phyloP scores from a whole-genome alignment of 106 monocot genomes.

The Amphibolis antarctica region DNA sequence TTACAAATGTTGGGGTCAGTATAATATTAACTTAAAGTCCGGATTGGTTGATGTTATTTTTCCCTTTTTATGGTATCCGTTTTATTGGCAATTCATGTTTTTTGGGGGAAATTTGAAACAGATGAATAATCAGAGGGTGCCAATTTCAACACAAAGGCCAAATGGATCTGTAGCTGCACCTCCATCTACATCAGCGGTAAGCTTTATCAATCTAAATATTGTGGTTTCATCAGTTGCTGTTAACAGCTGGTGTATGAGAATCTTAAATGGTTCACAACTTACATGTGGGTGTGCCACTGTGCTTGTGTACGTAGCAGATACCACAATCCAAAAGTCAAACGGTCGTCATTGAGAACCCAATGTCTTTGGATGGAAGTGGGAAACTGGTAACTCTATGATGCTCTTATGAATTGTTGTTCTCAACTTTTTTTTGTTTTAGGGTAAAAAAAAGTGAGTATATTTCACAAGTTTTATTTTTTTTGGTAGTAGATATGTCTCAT shows the following conservation, averaged over 20 bases:
- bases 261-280: too few relatives aligned
- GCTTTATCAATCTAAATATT: too few relatives aligned
- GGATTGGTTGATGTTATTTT: neutral
- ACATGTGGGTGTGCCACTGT: too few relatives aligned
- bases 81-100: neutral
- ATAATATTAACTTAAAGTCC: neutral
- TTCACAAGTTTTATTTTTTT: too few relatives aligned
- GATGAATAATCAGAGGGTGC: too few relatives aligned
- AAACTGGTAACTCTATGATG: conserved; percentile 33
- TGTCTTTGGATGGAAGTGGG: conserved; percentile 51
- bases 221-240: too few relatives aligned
- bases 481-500: too few relatives aligned
- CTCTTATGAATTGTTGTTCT: neutral
- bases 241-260: too few relatives aligned
- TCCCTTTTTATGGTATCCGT: neutral
- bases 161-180: neutral
- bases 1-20: conserved; percentile 75
- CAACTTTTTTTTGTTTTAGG: neutral
- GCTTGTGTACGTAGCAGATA: too few relatives aligned
- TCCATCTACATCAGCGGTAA: conserved; percentile 1
- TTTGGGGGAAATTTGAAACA: neutral
- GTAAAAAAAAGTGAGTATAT: too few relatives aligned
- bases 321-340: conserved; percentile 23
- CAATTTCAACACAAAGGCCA: too few relatives aligned
- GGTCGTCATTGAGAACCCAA: conserved; percentile 62